phyloP scores from a whole-genome alignment of 2,329 filamentous ascomycete species.

The Endocalyx cinctus region DNA sequence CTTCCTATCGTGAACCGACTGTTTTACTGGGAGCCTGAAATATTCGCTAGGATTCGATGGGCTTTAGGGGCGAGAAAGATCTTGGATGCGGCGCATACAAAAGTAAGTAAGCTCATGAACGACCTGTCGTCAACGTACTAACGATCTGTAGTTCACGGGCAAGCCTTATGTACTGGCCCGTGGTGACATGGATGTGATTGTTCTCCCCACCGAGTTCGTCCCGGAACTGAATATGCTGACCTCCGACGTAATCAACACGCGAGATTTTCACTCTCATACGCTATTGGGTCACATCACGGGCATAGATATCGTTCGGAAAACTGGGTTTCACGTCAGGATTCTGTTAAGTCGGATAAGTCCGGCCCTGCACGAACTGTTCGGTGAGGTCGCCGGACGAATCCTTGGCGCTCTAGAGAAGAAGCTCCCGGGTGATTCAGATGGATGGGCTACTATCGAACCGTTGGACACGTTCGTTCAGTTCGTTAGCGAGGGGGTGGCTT shows the following conservation, averaged over 20 bases:
- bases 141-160: not conserved
- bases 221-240: constrained; percentile 2
- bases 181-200: not conserved
- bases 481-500: constrained; percentile 2
- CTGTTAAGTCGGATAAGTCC: constrained; percentile 2
- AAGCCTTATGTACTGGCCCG: not conserved
- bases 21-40: too few species aligned
- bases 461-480: not conserved
- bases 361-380: constrained; percentile 1
- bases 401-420: not conserved
- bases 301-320: constrained; percentile 1
- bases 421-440: not conserved
- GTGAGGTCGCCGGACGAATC: not conserved
- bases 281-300: constrained; percentile 3
- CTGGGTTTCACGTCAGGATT: not conserved
- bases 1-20: too few species aligned
- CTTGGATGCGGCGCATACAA: too few species aligned
- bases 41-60: too few species aligned
- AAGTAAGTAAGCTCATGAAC: too few species aligned
- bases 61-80: too few species aligned
- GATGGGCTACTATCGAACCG: not conserved
- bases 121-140: too few species aligned
- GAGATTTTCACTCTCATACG: not conserved
- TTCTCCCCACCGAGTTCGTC: not conserved
- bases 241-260: not conserved